These are phyloP conservation scores for Vinca major DNA, from an alignment of 305 asterid species.

Conservation along the genomic window DNA sequence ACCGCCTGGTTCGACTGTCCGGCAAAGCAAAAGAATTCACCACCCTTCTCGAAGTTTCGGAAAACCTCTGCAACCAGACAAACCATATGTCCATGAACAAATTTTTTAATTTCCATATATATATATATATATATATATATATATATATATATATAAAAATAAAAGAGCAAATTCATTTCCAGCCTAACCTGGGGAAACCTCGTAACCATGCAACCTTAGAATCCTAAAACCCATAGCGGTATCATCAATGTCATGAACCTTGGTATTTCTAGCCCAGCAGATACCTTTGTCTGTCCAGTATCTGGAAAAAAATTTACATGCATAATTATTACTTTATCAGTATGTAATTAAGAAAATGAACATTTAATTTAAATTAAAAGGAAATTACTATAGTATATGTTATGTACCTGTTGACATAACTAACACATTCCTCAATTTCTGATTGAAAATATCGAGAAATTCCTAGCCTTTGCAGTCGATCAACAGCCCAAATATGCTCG, in stretches of 20 bases:
- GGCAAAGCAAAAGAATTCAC: constrained; percentile 62
- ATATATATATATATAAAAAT: too few relatives aligned
- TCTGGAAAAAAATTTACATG: constrained; percentile 21
- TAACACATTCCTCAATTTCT: constrained; percentile 55
- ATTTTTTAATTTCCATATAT: too few relatives aligned
- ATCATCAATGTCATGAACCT: constrained; percentile 77
- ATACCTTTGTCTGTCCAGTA: constrained; percentile 73
- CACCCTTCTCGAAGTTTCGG: constrained; percentile 51
- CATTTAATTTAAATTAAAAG: too few relatives aligned
- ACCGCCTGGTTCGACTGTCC: constrained; percentile 85
- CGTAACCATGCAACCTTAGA: constrained; percentile 69
- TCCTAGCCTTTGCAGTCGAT: constrained; percentile 72
- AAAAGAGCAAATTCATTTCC: too few relatives aligned
- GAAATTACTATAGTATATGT: too few relatives aligned
- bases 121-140: too few relatives aligned
- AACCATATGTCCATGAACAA: too few relatives aligned
- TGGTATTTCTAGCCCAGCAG: constrained; percentile 80
- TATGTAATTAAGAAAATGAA: too few relatives aligned
- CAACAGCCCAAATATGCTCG: constrained; percentile 79
- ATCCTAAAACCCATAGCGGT: constrained; percentile 93
- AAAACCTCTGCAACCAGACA: constrained; percentile 47
- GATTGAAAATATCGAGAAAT: constrained; percentile 51
- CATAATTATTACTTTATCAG: too few relatives aligned
- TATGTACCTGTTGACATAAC: constrained; percentile 49
- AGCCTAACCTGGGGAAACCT: constrained; percentile 55